Conservation (phyloP, 257 asterid species). For the Mitragyna speciosa region DNA sequence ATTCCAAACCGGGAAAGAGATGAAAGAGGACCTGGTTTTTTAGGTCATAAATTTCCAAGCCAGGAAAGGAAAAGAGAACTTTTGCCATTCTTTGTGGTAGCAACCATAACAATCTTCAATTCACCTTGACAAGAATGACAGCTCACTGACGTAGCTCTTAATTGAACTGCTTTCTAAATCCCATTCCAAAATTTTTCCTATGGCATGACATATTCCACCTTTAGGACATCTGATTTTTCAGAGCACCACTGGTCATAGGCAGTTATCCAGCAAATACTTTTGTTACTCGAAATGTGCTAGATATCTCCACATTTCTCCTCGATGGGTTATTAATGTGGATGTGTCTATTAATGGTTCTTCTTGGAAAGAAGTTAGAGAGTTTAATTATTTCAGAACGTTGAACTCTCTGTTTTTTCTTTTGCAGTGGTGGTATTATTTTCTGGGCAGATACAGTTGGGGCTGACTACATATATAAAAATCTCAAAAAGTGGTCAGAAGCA, state of each 20-base stretch:
- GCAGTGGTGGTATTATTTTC: conserved; percentile 92
- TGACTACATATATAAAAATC: conserved; percentile 63
- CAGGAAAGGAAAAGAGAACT: no score
- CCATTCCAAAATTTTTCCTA: neutral
- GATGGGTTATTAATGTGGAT: neutral
- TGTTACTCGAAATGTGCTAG: neutral
- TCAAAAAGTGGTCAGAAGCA: conserved; percentile 64
- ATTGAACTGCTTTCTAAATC: neutral
- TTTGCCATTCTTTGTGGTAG: no score
- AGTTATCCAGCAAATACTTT: neutral
- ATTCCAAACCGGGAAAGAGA: no score
- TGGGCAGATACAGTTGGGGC: conserved; percentile 98
- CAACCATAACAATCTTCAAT: no score
- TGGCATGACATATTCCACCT: neutral
- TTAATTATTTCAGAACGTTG: neutral
- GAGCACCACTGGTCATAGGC: neutral
- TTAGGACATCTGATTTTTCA: neutral
- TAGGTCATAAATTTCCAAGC: no score
- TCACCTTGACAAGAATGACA: no score
- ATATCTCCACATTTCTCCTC: neutral
- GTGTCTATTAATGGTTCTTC: neutral
- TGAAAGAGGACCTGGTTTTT: no score
- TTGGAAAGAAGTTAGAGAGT: neutral
- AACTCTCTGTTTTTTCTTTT: conserved; percentile 27
- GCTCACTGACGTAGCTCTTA: neutral